Evolutionary conservation across 805 yeast genomes (phyloP).

Genomic region (Sugiyamaella marilandica): DNA sequence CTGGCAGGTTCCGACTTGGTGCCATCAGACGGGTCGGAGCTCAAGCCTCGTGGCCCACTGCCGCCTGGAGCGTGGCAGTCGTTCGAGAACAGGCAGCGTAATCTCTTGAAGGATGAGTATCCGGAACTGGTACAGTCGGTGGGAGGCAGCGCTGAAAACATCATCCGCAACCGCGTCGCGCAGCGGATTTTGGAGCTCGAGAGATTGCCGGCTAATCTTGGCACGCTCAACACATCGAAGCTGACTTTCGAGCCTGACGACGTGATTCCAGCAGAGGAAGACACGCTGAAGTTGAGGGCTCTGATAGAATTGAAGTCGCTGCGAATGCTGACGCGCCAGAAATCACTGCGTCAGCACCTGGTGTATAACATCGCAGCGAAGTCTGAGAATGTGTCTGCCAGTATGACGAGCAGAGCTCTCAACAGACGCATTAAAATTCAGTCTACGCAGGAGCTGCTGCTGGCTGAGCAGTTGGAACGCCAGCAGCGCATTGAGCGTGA

Average conservation of each 20-base stretch:
- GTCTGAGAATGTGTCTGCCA: conserved; percentile 39
- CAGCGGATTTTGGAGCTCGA: conserved; percentile 44
- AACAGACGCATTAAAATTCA: conserved; percentile 69
- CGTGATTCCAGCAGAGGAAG: conserved; percentile 27
- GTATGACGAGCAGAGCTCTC: conserved; percentile 78
- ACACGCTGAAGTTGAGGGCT: conserved; percentile 36
- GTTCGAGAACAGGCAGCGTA: conserved; percentile 1
- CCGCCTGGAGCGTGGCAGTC: conserved; percentile 3
- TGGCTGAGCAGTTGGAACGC: conserved; percentile 47
- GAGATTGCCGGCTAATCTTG: conserved; percentile 32
- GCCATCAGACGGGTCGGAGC: not conserved
- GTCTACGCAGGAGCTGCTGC: conserved; percentile 56
- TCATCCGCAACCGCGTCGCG: conserved; percentile 37
- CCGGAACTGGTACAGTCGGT: conserved; percentile 8
- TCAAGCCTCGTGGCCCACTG: not conserved
- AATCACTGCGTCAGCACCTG: conserved; percentile 78
- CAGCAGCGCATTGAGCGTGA: conserved; percentile 40
- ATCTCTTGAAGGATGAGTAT: conserved; percentile 4
- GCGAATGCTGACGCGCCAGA: conserved; percentile 73
- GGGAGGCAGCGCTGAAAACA: conserved; percentile 38
- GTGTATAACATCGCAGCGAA: conserved; percentile 72
- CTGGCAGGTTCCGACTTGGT: not conserved
- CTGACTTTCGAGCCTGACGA: conserved; percentile 28
- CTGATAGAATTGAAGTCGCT: conserved; percentile 59
- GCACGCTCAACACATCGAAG: conserved; percentile 26